phyloP scores from a whole-genome alignment of 371 early-diverging fungal genomes.

The Mucor sp. region DNA sequence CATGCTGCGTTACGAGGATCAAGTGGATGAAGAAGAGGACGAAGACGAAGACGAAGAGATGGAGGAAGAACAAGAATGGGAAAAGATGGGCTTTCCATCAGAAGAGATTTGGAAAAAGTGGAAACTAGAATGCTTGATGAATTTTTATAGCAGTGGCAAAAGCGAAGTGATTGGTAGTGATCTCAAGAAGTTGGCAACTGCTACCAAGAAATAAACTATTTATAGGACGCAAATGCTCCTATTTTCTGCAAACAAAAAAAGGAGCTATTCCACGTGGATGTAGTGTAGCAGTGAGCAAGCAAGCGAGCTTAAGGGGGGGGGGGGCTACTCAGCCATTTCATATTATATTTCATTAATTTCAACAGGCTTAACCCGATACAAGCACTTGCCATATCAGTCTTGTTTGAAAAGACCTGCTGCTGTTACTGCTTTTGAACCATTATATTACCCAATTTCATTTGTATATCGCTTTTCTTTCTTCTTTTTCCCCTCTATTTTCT shows the following conservation, averaged over 20 bases:
- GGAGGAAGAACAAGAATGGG: slow-evolving; percentile 39
- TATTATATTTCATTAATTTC: background rate
- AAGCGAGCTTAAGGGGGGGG: background rate
- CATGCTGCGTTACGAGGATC: slow-evolving; percentile 32
- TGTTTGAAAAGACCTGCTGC: background rate
- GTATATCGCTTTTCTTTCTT: background rate
- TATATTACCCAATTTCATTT: slow-evolving; percentile 2
- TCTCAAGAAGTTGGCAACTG: slow-evolving; percentile 37
- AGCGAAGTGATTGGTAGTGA: slow-evolving; percentile 49
- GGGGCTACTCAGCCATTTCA: background rate
- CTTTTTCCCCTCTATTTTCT: background rate
- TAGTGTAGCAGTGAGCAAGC: background rate
- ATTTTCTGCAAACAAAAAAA: slow-evolving; percentile 8
- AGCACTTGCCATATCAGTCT: background rate
- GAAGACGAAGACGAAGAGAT: slow-evolving; percentile 23
- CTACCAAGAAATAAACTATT: slow-evolving; percentile 19
- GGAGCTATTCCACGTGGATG: background rate
- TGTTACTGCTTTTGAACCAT: background rate
- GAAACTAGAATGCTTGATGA: slow-evolving; percentile 50
- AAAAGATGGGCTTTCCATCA: slow-evolving; percentile 43
- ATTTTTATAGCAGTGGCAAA: slow-evolving; percentile 51
- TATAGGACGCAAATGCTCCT: background rate
- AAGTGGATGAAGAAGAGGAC: slow-evolving; percentile 30
- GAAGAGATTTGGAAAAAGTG: slow-evolving; percentile 51
- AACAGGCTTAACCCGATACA: background rate